Evolutionary conservation across 192 early-diverging fungal species (phyloP).

Genomic region (Coemansia guatemalensis): DNA sequence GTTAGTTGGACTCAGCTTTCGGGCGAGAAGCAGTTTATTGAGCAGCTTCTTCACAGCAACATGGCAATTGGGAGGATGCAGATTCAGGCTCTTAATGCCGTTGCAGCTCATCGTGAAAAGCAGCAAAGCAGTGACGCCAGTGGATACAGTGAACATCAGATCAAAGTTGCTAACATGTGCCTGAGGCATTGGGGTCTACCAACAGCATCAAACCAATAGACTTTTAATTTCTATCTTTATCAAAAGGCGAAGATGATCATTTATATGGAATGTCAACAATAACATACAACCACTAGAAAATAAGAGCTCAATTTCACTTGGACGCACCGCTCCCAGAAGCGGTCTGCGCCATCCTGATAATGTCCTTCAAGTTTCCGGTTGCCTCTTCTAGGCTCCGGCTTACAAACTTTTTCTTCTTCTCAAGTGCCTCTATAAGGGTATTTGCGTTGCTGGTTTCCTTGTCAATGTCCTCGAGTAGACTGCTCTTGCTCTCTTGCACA

Average conservation of each 20-base stretch:
- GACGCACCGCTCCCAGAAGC: not conserved
- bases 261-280: not conserved
- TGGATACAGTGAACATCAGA: conserved; percentile 7
- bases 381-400: conserved; percentile 42
- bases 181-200: conserved; percentile 21
- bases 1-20: conserved; percentile 42
- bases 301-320: not conserved
- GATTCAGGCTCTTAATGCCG: conserved; percentile 13
- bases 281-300: not conserved
- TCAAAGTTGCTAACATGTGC: conserved; percentile 21
- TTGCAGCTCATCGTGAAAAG: not conserved
- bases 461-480: conserved; percentile 33
- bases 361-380: conserved; percentile 34
- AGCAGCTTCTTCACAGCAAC: conserved; percentile 17
- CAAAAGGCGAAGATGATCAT: not conserved
- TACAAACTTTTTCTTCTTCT: conserved; percentile 55
- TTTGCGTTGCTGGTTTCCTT: conserved; percentile 12
- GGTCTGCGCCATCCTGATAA: conserved; percentile 25
- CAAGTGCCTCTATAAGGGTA: conserved; percentile 26
- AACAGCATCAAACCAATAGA: conserved; percentile 1
- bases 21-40: conserved; percentile 24
- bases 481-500: conserved; percentile 36
- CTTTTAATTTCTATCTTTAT: not conserved
- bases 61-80: conserved; percentile 13
- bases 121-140: not conserved